Evolutionary conservation across 805 yeast species (phyloP).

Genomic region (Yamadazyma philogaea): DNA sequence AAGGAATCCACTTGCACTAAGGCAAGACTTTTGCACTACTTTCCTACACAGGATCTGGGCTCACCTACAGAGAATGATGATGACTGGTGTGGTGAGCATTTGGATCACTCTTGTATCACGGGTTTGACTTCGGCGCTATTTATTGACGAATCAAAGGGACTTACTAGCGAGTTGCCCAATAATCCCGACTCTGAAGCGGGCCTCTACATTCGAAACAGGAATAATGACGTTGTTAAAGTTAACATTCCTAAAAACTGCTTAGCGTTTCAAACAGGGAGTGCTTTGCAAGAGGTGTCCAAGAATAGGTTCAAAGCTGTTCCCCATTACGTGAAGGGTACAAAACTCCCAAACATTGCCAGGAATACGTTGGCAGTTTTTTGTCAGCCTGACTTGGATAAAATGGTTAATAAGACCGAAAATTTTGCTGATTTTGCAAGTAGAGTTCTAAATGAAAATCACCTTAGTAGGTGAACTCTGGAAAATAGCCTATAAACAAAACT

Average conservation of each 20-base stretch:
- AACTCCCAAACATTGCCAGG: slow-evolving; percentile 35
- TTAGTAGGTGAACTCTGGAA: slow-evolving; percentile 13
- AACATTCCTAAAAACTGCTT: slow-evolving; percentile 51
- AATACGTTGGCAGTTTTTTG: slow-evolving; percentile 62
- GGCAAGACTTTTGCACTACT: slow-evolving; percentile 57
- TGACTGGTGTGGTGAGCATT: slow-evolving; percentile 63
- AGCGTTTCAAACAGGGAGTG: slow-evolving; percentile 61
- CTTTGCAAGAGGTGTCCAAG: slow-evolving; percentile 49
- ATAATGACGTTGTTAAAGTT: slow-evolving; percentile 46
- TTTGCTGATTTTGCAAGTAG: slow-evolving; percentile 50
- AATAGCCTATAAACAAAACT: no score
- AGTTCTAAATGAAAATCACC: slow-evolving; percentile 39
- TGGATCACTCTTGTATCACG: slow-evolving; percentile 59
- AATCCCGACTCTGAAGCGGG: slow-evolving; percentile 49
- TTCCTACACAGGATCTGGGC: slow-evolving; percentile 30
- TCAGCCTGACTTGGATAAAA: slow-evolving; percentile 54
- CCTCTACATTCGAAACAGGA: slow-evolving; percentile 47
- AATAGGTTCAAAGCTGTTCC: slow-evolving; percentile 55
- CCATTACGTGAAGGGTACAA: slow-evolving; percentile 50
- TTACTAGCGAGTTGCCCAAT: slow-evolving; percentile 20
- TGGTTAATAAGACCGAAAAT: slow-evolving; percentile 41
- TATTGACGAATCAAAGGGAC: slow-evolving; percentile 35
- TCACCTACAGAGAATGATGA: slow-evolving; percentile 17
- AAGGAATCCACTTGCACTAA: slow-evolving; percentile 51
- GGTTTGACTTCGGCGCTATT: slow-evolving; percentile 56